Evolutionary conservation across 805 yeast genomes (phyloP).

Genomic region (Spathaspora passalidarum): DNA sequence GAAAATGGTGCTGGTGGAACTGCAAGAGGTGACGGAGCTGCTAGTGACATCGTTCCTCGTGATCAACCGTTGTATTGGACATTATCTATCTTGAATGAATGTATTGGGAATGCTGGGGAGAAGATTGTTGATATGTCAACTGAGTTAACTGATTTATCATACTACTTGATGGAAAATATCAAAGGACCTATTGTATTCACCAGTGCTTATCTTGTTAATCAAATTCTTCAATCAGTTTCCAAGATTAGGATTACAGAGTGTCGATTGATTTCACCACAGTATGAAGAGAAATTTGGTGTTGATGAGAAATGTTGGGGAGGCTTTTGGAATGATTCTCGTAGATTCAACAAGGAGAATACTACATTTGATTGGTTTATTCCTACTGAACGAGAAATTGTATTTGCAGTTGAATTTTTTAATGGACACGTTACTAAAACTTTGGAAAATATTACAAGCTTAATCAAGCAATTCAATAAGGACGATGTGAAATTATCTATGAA

Average conservation of each 20-base stretch:
- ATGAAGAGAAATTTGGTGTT: conserved; percentile 33
- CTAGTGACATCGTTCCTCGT: conserved; percentile 62
- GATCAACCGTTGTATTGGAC: conserved; percentile 77
- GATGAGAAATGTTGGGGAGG: conserved; percentile 72
- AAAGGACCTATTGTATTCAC: conserved; percentile 64
- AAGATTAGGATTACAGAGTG: conserved; percentile 57
- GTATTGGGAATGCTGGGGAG: conserved; percentile 64
- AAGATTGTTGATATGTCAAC: conserved; percentile 41
- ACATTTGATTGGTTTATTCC: conserved; percentile 79
- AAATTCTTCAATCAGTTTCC: conserved; percentile 60
- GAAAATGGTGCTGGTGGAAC: conserved; percentile 80
- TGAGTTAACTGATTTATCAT: conserved; percentile 47
- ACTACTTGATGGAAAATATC: conserved; percentile 45
- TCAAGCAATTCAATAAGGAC: conserved; percentile 21
- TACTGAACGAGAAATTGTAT: conserved; percentile 46
- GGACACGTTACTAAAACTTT: conserved; percentile 44
- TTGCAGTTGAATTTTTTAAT: conserved; percentile 60
- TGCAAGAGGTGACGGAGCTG: conserved; percentile 43
- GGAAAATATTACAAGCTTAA: conserved; percentile 35
- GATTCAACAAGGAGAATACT: conserved; percentile 49
- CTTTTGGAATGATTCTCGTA: conserved; percentile 51
- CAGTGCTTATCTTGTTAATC: conserved; percentile 63
- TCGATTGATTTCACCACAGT: conserved; percentile 49
- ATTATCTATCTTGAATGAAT: conserved; percentile 64
- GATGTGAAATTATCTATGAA: conserved; percentile 22